Evolutionary conservation across 352 stramenopile genomes (phyloP), one percentile per base, ranked within the genome.

Genomic region (Stramenopiles sp.): DNA sequence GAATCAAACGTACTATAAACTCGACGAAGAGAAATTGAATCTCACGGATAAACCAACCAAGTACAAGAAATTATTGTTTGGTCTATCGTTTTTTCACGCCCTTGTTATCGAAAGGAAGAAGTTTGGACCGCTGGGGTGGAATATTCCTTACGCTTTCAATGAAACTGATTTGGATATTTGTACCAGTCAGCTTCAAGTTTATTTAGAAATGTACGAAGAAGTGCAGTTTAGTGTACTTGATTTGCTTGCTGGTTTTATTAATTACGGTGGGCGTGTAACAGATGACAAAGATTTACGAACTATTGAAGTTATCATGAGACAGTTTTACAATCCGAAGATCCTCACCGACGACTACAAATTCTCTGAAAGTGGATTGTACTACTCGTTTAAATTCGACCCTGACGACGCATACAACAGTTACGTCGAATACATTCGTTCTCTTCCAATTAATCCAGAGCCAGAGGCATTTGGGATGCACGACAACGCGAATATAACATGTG

Each of bases 381-480:
- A 84, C 37, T 93, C 87, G 53, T 79, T 93, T 34, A 82, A 82
- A 3, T 81, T 86, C 37, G 86, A 94, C 49, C 77, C 80, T 0
- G 84, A 89, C 33, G 80, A 86, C 34, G 83, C 87, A 0, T 82
- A 87, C 76, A 43, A 82, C 0, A 87, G 83, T 48, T 97, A 97
- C 79, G 79, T 97, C 31, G 82, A 84, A n/a, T 97, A 96, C 80
- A 97, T 97, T 74, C 88, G 96, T 68, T 82, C 82, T 12, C 80
- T 96, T 33, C 90, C 91, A 3, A 82, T 95, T 12, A 94, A 92
- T 37, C 87, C 90, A 0, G 88, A 91, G 74, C 90, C 90, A 0
- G 89, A 96, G 80, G 86, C 96, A 2, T 96, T 96, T 80, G 90
- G 90, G 33, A 95, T 96, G 89, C 90, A 96, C 78, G 86, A 93